Base-by-base conservation (phyloP, 148 eudicot species). In the Amaranthus hypochondriacus region DNA sequence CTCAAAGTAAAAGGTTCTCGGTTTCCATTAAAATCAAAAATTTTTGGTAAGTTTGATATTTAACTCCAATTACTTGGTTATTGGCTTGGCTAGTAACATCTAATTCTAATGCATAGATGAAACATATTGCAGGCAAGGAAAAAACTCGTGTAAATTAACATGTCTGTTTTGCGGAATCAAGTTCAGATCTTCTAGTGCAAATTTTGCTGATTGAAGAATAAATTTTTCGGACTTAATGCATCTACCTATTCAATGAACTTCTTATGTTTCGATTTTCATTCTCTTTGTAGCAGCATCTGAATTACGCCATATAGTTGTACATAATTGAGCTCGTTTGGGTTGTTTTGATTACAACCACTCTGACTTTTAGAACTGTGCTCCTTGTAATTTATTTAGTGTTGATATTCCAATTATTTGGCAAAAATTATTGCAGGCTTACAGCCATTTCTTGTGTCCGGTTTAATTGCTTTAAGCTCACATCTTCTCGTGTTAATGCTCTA, bases 21-120 rank as follows among this genome's bases (percentile, higher is more conserved):
- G 71, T 94, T 90, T 65, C 91, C 92, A 3, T 78, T 92, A 43
- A 94, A 83, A 82, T 81, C 98, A 60, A 91, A 65, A 78, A 86
- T 95, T 73, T 95, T 95, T 71, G 90, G 97, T 92, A 73, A 74
- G 89, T 74, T 81, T 42, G 28, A 2, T 53, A 13, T 52, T 68
- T 44, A 39, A 49, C 21, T 58, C 6, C 61, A 14, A 10, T 43
- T 60, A 8, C 65, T 18, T 67, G 68, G 65, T 62, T 70, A 6
- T 60, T 44, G 44, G 53, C 8, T 70, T 44, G 44, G 53, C 5
- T 70, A 49, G 48, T 76, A 48, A 69, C 10, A 66, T 47, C 3
- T 42, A 11, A 71, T 49, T 48, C 78, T 81, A 53, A 78, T 66
- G 64, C 63, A 46, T 47, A 44, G 13, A 60, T 44, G 9, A 47